A percentile compares a stretch with the other conserved stretches of the same genome.
Evolutionary conservation across 768 basidiomycete genomes (phyloP).

Genomic region (Cystobasidium ongulense): DNA sequence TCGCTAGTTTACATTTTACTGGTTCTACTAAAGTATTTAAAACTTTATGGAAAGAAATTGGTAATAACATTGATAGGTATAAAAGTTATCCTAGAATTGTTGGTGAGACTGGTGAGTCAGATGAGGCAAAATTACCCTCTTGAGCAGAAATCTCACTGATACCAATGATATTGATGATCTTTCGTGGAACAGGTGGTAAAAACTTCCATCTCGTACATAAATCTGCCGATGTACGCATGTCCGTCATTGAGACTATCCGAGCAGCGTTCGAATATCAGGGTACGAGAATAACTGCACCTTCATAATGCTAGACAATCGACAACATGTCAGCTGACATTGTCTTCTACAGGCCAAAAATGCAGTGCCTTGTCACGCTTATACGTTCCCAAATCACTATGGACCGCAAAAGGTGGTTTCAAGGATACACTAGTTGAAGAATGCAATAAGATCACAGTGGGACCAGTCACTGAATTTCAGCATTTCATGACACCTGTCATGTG

Average conservation of each 20-base stretch:
- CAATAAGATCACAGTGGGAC: constrained; percentile 76
- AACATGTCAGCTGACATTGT: neutral
- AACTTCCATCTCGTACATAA: constrained; percentile 93
- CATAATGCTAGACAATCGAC: neutral
- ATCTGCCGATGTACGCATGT: constrained; percentile 76
- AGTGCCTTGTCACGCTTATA: constrained; percentile 87
- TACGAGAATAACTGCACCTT: constrained; percentile 44
- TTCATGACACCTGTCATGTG: constrained; percentile 98
- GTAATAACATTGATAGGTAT: constrained; percentile 76
- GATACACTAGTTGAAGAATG: constrained; percentile 65
- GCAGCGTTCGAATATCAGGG: constrained; percentile 95
- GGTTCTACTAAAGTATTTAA: constrained; percentile 92
- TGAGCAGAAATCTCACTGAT: too few species aligned
- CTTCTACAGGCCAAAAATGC: constrained; percentile 77
- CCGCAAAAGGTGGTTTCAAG: constrained; percentile 62
- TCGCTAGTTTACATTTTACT: constrained; percentile 90
- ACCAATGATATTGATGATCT: too few species aligned
- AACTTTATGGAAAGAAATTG: constrained; percentile 93
- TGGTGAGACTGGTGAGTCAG: constrained; percentile 64
- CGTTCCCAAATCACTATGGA: constrained; percentile 79
- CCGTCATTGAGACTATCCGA: constrained; percentile 78
- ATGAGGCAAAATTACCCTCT: too few species aligned
- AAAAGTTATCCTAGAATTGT: constrained; percentile 85
- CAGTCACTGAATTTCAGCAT: constrained; percentile 63
- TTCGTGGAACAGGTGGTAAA: constrained; percentile 88